Evolutionary conservation across 2,329 filamentous ascomycete genomes (phyloP), one percentile per base, ranked within the genome.

Genomic region (Diaporthe sp.): DNA sequence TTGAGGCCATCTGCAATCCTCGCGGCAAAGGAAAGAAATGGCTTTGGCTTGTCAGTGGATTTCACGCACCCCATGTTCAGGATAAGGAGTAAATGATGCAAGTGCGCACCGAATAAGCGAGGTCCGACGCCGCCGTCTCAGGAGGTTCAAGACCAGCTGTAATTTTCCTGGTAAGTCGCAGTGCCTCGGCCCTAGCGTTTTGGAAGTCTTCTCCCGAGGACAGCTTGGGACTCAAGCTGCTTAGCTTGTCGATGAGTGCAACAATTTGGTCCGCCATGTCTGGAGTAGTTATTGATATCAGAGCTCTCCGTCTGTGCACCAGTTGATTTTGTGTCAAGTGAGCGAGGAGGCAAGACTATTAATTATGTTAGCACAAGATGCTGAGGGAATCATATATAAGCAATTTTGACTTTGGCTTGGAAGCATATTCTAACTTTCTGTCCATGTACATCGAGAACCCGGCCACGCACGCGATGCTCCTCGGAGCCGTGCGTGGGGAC

Each of bases 1-100:
- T 73, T 73, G 6, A 81, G 71, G 2, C 78, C 56, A 9, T 80
- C 73, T 3, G 77, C 78, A 12, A 80, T 76, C 50, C 76, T 77
- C 19, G 78, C 77, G 2, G 78, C 77, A 9, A 79, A 53, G 19
- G 76, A n/a, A 4, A 78, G 22, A n/a, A 80, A 59, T 2, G 77
- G 77, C 79, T 80, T n/a, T 17, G 1, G 19, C 0, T 2, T 3
- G 35, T 61, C n/a, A 61, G 27, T 61, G 0, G 1, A 12, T n/a
- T 61, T 25, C 56, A 27, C 7, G 19, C 6, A 9, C 10, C 17
- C 22, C n/a, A 17, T 9, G 2, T 10, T 7, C 32, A 25, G 19
- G 30, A 8, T 19, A 25, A 22, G 12, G 32, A 25, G 22, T 15
- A 8, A 37, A 42, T 7, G n/a, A 12, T 42, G 7, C 6, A 58